These are phyloP conservation scores for Petunia secreta DNA, from an alignment of 257 asterid species.

Conservation along the genomic window DNA sequence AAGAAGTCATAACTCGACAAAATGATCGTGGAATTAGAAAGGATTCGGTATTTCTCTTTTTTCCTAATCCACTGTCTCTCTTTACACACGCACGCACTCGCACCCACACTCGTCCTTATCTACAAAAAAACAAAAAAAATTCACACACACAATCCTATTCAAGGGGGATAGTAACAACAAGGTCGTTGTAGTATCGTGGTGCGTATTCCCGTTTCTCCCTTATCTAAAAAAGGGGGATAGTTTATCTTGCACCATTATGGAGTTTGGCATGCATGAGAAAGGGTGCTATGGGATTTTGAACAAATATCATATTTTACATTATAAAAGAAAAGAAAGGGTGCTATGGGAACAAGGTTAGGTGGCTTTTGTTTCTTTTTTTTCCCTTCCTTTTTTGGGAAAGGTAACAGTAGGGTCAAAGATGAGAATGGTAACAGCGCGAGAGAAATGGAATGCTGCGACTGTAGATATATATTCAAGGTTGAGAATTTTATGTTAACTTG, in stretches of 20 bases:
- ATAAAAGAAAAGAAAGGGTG: slow-evolving; percentile 1
- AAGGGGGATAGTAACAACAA: too few species aligned
- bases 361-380: not conserved
- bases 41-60: slow-evolving; percentile 27
- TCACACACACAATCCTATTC: too few species aligned
- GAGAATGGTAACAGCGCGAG: not conserved
- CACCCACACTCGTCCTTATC: too few species aligned
- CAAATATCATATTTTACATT: too few species aligned
- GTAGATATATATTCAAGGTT: slow-evolving; percentile 18
- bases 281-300: not conserved
- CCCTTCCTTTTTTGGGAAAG: too few species aligned
- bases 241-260: slow-evolving; percentile 13
- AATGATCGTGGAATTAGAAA: slow-evolving; percentile 29
- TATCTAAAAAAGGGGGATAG: not conserved
- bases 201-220: not conserved
- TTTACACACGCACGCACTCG: too few species aligned
- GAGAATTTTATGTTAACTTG: slow-evolving; percentile 19
- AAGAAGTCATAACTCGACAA: slow-evolving; percentile 26
- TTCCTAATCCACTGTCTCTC: not conserved
- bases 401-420: too few species aligned
- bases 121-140: too few species aligned
- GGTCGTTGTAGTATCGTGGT: too few species aligned
- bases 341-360: slow-evolving; percentile 9
- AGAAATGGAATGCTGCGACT: not conserved
- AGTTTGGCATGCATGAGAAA: slow-evolving; percentile 21